A percentile compares a stretch with the other conserved stretches of the same genome.
Evolutionary conservation across 768 basidiomycete species (phyloP).

Genomic region (Naematelia aurantialba): DNA sequence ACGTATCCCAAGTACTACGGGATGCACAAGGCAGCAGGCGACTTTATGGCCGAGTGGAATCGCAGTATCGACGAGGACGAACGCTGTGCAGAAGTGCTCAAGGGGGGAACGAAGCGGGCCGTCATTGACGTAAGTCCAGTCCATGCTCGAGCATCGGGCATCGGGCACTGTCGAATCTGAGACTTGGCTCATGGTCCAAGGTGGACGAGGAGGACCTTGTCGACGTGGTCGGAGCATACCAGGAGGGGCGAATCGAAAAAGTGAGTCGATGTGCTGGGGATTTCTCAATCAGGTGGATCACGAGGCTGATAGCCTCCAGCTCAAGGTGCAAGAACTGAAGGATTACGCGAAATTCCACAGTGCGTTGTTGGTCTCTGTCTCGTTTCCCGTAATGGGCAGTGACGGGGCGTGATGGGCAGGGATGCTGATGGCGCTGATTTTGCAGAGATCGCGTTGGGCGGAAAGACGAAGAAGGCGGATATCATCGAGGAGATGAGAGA

Average conservation of each 20-base stretch:
- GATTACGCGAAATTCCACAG: conserved; percentile 37
- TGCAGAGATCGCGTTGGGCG: conserved; percentile 29
- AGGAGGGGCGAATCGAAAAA: conserved; percentile 62
- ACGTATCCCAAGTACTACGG: conserved; percentile 71
- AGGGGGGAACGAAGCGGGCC: conserved; percentile 22
- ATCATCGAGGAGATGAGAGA: conserved; percentile 25
- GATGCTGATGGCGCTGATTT: conserved; percentile 2
- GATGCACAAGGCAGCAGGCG: conserved; percentile 69
- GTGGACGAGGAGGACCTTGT: conserved; percentile 65
- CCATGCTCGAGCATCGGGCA: not conserved
- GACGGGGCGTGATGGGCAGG: too few species aligned
- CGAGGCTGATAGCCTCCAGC: conserved; percentile 20
- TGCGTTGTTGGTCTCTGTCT: conserved; percentile 14
- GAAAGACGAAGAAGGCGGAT: conserved; percentile 39
- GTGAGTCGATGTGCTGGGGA: conserved; percentile 49
- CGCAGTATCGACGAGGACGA: conserved; percentile 63
- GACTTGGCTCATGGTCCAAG: not conserved
- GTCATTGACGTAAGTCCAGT: not conserved
- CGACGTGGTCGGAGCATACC: conserved; percentile 67
- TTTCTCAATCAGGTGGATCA: not conserved
- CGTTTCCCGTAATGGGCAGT: not conserved
- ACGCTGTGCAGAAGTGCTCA: conserved; percentile 56
- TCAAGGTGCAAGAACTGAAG: conserved; percentile 37
- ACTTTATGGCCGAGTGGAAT: conserved; percentile 69
- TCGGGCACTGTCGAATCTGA: not conserved